phyloP scores from a whole-genome alignment of 306 rosid species.

The Fagus sylvatica region DNA sequence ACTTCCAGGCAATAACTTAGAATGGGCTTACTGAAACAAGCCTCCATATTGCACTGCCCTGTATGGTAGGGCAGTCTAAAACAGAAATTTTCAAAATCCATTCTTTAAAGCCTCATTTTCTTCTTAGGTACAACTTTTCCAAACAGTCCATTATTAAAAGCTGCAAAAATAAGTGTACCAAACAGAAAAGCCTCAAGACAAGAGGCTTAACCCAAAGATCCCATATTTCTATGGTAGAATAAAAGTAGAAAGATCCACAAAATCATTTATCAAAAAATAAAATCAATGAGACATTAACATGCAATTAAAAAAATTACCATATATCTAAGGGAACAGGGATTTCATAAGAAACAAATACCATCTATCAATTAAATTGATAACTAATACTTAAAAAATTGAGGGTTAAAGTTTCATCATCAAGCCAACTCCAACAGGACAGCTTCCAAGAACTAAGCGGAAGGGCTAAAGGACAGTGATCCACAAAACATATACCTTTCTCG shows the following conservation, averaged over 20 bases:
- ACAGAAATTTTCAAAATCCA: too few species aligned
- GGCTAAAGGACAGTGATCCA: background rate
- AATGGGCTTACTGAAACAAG: background rate
- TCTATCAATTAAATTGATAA: constrained; percentile 5
- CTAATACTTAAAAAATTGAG: background rate
- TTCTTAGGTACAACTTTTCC: too few species aligned
- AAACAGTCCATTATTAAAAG: too few species aligned
- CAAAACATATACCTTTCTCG: constrained; percentile 1
- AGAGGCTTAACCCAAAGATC: background rate
- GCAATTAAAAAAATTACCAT: background rate
- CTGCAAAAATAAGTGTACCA: too few species aligned
- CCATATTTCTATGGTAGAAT: background rate
- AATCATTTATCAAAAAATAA: too few species aligned
- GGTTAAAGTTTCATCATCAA: constrained; percentile 2
- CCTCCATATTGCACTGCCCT: background rate
- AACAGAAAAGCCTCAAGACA: background rate
- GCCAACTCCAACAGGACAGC: constrained; percentile 9
- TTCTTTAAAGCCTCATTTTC: too few species aligned
- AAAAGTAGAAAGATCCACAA: background rate
- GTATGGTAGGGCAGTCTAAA: too few species aligned
- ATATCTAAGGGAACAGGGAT: background rate
- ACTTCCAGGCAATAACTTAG: background rate
- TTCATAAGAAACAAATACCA: background rate
- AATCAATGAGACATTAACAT: background rate
- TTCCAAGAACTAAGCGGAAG: background rate